Evolutionary conservation across 164 flowering plant species (phyloP), one percentile per base, ranked within the genome.

Genomic region (Stephania cephalantha): DNA sequence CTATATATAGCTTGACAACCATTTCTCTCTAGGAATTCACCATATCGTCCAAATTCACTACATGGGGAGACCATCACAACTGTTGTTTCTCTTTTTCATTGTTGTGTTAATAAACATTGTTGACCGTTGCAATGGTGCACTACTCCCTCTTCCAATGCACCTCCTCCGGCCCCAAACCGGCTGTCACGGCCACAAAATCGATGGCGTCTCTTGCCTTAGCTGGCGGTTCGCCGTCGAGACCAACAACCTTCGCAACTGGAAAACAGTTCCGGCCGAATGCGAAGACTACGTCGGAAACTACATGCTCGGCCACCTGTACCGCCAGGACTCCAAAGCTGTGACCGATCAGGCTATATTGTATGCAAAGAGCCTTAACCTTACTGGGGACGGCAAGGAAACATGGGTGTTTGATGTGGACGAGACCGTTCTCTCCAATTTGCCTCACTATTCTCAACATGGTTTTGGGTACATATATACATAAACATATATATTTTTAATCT

Each of bases 221-320:
- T 85, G 88, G 86, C 71, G 85, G 20, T 76, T 85, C 1, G 87
- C 74, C 0, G 91, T 85, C 25, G 91, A 88, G 70, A 78, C 88
- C 1, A 72, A 82, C 84, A 88, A 88, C 72, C 22, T 87, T 45
- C 74, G 58, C 0, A 30, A 68, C 17, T 88, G 90, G 91, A 66
- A 48, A 31, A 66, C 74, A 0, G 79, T 84, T 17, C 90, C 91
- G 0, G 1, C 9, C 5, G 69, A 72, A 53, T 88, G 90, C 44
- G 86, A 78, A 58, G 69, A 58, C 9, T 88, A 87, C n/a, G 77
- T 88, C 6, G 86, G 86, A 6, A 68, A 87, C 65, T 87, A 88
- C 83, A 79, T 88, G 85, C 76, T 84, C 1, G 86, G 88, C 18
- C 44, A 68, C 9, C 81, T 80, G 48, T 87, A 87, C 76, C 70